Evolutionary conservation across 805 yeast species (phyloP), one percentile per base, ranked within the genome.

Genomic region (Tanozyma kutaoensis): DNA sequence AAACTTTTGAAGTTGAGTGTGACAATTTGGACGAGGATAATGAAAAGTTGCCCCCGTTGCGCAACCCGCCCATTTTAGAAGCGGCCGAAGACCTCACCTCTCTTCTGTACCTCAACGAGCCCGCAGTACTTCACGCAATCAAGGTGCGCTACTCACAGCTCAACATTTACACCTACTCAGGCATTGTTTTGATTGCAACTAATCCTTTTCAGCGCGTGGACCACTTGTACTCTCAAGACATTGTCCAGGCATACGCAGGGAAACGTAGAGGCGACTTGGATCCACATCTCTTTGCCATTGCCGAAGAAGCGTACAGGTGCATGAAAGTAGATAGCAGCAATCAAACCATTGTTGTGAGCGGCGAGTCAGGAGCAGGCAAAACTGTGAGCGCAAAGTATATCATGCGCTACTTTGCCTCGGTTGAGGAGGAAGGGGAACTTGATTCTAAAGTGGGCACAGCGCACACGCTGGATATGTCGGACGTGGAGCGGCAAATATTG

Each of bases 291-390:
- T 88, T 88, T 52, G 95, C 96, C 24, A 88, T 88, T 41, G 97
- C 98, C 15, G 97, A 86, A 53, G 96, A 91, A 45, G 96, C 97
- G 5, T 86, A 85, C 50, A 68, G 95, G 43, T 77, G 93, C 47
- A 88, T 88, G 98, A 78, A 80, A 44, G 66, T 76, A 26, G 93
- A 84, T 42, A 61, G 69, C 22, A 66, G 72, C 41, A 86, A 88
- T 57, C 98, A 88, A 57, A 88, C 98, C 1, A 86, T 88, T 36
- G 95, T 88, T 12, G 97, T 88, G 12, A 74, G 86, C 41, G 98
- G 98, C 56, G 98, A 88, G 56, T 81, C 95, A 5, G 98, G 98
- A 54, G 97, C 98, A 16, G 98, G 98, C 52, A 91, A 88, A 46
- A 91, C 97, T 4, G 97, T 88, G 23, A 76, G 91, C 36, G 98